These are phyloP conservation scores for Fremontodendron californicum DNA, from an alignment of 345 rosid species.

Conservation along the genomic window DNA sequence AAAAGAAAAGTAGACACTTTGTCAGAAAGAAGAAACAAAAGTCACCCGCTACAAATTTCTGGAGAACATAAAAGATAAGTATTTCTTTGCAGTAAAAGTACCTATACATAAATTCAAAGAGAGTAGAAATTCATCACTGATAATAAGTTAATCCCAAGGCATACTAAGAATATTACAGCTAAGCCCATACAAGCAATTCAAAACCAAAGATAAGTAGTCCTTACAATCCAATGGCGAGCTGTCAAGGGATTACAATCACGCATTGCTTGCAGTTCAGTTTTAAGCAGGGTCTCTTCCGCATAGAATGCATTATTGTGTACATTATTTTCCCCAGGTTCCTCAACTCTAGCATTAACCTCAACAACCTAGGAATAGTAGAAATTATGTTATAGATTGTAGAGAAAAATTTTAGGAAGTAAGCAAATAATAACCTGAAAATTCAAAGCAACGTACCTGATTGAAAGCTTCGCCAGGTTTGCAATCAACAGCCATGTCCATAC, in stretches of 20 bases:
- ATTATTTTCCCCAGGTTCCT: conserved; percentile 57
- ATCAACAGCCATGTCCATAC: conserved; percentile 74
- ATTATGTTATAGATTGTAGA: neutral
- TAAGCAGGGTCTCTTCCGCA: conserved; percentile 55
- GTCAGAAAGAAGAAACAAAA: neutral
- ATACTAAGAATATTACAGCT: neutral
- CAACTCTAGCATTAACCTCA: conserved; percentile 63
- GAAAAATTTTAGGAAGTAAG: neutral
- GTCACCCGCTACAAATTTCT: neutral
- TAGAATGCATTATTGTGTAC: conserved; percentile 69
- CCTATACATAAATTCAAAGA: neutral
- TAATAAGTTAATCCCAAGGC: neutral
- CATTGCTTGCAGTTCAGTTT: conserved; percentile 60
- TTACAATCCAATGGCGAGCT: conserved; percentile 82
- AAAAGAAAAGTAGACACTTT: neutral
- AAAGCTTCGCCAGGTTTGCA: conserved; percentile 65
- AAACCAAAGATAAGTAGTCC: conserved; percentile 8
- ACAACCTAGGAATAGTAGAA: conserved; percentile 37
- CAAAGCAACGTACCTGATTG: conserved; percentile 40
- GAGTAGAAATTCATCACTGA: neutral
- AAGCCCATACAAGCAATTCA: neutral
- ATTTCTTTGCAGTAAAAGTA: neutral
- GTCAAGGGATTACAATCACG: conserved; percentile 59
- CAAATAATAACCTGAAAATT: neutral
- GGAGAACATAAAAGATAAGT: neutral